Base-by-base conservation (phyloP, 75 land plant genomes). In the Larix kaempferi region DNA sequence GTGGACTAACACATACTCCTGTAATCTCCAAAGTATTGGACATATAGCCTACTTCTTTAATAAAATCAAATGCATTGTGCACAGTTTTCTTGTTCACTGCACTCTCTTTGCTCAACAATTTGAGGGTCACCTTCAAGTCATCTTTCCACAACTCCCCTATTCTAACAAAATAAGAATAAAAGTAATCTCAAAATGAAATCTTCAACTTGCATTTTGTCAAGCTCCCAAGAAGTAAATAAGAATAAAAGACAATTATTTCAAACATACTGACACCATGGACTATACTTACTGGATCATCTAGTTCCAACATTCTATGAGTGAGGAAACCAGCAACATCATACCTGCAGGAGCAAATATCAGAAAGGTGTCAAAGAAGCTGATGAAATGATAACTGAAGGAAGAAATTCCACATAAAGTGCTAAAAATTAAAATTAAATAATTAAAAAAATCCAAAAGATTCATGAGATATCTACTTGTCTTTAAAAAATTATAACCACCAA, bases 311-410 rank as follows among this genome's bases (percentile, higher is more conserved):
- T 71, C 84, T 80, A 59, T 74, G 52, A 56, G 73, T 59, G n/a
- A 82, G 64, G 60, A 82, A 80, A 27, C 82, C 67, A 54, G 84
- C 73, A 57, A 82, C 84, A 63, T 82, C 84, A 74, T 82, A 82
- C 84, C 84, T 82, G 82, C 71, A 73, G 22, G 17, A 73, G 29
- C 19, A 49, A 71, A 71, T 8, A 71, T 8, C 4, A 62, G 65
- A 25, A 62, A 35, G 2, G 10, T 25, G 12, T 62, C 27, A 62
- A 11, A 62, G 27, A 62, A 62, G 14, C 2, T 0, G 2, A 67
- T 37, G 21, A 37, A 67, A 67, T 67, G 22, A 67, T 39, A 37
- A 64, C 21, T 37, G 3, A 67, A 37, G 44, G 16, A 67, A 67
- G 41, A 67, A 4, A 49, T 49, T 49, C 8, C 22, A 39, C 44